phyloP scores from a whole-genome alignment of 352 stramenopile species.

The Peronospora tabacina region DNA sequence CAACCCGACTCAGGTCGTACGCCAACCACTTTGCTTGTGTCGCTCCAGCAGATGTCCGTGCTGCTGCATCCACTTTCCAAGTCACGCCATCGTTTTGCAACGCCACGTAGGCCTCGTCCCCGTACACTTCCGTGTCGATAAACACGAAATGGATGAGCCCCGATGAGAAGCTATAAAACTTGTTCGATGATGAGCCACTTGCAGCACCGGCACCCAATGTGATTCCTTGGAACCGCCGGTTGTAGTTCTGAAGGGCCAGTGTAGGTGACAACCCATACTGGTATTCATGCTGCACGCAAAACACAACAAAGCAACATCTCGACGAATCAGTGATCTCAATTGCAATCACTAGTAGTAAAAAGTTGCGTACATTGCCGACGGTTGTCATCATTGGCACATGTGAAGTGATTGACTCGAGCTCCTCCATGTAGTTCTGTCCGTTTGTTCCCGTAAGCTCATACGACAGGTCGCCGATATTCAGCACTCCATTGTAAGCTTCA shows the following conservation, averaged over 20 bases:
- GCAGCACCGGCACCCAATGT: slow-evolving; percentile 38
- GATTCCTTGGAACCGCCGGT: slow-evolving; percentile 50
- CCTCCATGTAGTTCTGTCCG: slow-evolving; percentile 66
- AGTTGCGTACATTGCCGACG: slow-evolving; percentile 53
- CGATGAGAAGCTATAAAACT: slow-evolving; percentile 72
- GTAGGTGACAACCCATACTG: slow-evolving; percentile 44
- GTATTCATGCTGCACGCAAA: slow-evolving; percentile 52
- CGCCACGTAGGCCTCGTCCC: slow-evolving; percentile 47
- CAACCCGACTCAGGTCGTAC: slow-evolving; percentile 61
- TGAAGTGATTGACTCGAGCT: slow-evolving; percentile 47
- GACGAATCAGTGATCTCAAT: too few relatives aligned
- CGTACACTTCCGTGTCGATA: slow-evolving; percentile 75
- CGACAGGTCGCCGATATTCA: slow-evolving; percentile 67
- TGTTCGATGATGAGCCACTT: slow-evolving; percentile 57
- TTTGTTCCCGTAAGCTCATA: slow-evolving; percentile 63
- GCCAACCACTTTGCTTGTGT: slow-evolving; percentile 53
- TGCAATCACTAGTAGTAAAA: slow-evolving; percentile 2
- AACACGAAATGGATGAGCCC: slow-evolving; percentile 66
- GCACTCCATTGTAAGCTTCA: slow-evolving; percentile 40
- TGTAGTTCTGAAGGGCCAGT: slow-evolving; percentile 69
- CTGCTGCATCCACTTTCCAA: slow-evolving; percentile 45
- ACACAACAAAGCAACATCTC: too few relatives aligned
- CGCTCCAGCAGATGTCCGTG: slow-evolving; percentile 21
- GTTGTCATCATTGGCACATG: slow-evolving; percentile 66
- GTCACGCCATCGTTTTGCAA: slow-evolving; percentile 37